These are phyloP conservation scores for Solioccasus polychromus DNA, from an alignment of 768 basidiomycete species.

Conservation along the genomic window DNA sequence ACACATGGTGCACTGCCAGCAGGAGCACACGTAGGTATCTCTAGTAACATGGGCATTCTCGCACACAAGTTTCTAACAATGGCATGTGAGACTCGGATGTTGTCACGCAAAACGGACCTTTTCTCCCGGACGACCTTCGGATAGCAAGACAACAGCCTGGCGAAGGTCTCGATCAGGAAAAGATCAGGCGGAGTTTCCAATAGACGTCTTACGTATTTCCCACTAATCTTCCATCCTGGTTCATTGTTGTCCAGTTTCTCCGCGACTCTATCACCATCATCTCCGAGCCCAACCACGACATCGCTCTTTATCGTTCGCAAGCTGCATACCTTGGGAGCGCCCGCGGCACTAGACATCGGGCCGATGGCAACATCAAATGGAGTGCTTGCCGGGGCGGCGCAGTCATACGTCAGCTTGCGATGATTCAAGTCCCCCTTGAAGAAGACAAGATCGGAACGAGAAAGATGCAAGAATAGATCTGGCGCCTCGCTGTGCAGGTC, in stretches of 20 bases:
- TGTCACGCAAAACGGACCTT: conserved; percentile 70
- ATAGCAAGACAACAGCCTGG: conserved; percentile 84
- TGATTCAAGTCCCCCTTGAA: conserved; percentile 97
- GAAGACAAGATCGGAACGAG: conserved; percentile 83
- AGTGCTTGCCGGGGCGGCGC: conserved; percentile 80
- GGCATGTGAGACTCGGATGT: background rate
- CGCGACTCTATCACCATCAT: conserved; percentile 64
- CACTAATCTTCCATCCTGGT: conserved; percentile 95
- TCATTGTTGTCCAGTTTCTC: conserved; percentile 82
- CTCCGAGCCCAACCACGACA: conserved; percentile 84
- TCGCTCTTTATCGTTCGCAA: conserved; percentile 94
- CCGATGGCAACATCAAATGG: conserved; percentile 91
- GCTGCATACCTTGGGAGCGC: conserved; percentile 83
- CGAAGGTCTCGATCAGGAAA: conserved; percentile 11
- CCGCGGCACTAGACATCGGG: conserved; percentile 83
- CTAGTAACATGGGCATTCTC: background rate
- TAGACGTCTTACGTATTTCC: conserved; percentile 72
- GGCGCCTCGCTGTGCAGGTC: conserved; percentile 80
- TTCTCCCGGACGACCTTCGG: conserved; percentile 86
- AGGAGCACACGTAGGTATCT: background rate
- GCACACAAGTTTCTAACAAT: background rate
- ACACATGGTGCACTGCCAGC: background rate
- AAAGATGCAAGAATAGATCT: conserved; percentile 89
- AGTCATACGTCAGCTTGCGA: conserved; percentile 86
- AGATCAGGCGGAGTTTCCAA: background rate